Evolutionary conservation across 805 yeast genomes (phyloP).

Genomic region (Sugiyamaella americana): DNA sequence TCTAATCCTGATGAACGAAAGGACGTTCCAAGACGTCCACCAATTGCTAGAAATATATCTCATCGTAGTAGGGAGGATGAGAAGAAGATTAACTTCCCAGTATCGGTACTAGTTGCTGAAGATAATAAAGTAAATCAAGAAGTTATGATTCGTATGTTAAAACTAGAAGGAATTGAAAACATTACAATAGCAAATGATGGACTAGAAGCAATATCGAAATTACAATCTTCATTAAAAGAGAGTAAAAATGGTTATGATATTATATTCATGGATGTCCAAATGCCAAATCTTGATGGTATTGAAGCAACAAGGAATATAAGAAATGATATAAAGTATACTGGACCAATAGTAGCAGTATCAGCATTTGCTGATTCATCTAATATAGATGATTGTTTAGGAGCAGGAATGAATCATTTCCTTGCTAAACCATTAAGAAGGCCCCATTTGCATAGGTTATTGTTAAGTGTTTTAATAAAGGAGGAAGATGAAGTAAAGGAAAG

Average conservation of each 20-base stretch:
- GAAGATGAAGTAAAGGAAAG: background rate
- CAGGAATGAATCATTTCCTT: constrained; percentile 91
- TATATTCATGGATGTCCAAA: constrained; percentile 95
- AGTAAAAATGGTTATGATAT: constrained; percentile 46
- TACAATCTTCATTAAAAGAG: constrained; percentile 33
- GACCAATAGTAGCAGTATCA: constrained; percentile 88
- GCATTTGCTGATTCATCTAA: constrained; percentile 94
- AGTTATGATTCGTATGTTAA: constrained; percentile 83
- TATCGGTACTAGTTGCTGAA: constrained; percentile 76
- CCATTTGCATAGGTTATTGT: constrained; percentile 52
- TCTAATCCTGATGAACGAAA: constrained; percentile 1
- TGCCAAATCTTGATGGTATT: constrained; percentile 91
- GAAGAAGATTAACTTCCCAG: constrained; percentile 10
- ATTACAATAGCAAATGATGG: constrained; percentile 86
- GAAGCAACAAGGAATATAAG: constrained; percentile 75
- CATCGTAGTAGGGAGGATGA: constrained; percentile 12
- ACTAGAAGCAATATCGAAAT: constrained; percentile 70
- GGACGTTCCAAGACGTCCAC: constrained; percentile 8
- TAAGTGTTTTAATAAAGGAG: constrained; percentile 4
- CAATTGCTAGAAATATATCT: constrained; percentile 12
- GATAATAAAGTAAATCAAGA: constrained; percentile 93
- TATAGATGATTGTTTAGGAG: constrained; percentile 63
- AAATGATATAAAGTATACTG: constrained; percentile 47
- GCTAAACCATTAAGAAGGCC: constrained; percentile 80
- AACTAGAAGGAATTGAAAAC: constrained; percentile 68